Percentiles rank a stretch among this genome's conserved stretches.
Conservation (phyloP, 805 yeast species). For the Starmera dryadoides region DNA sequence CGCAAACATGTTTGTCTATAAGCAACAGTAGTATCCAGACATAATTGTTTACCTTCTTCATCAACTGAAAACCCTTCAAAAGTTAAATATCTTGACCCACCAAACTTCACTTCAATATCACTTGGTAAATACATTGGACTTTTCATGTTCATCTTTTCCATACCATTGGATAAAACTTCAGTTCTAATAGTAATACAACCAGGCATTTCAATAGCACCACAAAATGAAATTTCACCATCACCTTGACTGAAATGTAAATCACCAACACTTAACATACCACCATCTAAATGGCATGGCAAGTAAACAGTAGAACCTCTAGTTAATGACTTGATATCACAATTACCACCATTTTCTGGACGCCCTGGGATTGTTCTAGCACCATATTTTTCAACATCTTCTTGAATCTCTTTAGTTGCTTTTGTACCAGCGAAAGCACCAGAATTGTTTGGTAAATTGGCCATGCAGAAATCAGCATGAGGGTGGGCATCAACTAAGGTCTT, state of each 20-base stretch:
- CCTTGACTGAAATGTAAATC: conserved; percentile 48
- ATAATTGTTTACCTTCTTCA: conserved; percentile 38
- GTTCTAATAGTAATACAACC: conserved; percentile 38
- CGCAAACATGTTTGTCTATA: conserved; percentile 42
- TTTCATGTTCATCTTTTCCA: conserved; percentile 31
- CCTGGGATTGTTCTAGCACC: conserved; percentile 52
- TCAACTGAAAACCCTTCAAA: conserved; percentile 49
- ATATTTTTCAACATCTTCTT: conserved; percentile 25
- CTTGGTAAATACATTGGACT: conserved; percentile 43
- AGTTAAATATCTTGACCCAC: conserved; percentile 41
- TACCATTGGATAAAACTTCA: conserved; percentile 34
- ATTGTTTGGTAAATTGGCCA: conserved; percentile 35
- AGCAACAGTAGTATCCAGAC: conserved; percentile 41
- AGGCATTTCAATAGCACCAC: conserved; percentile 49
- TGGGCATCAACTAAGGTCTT: conserved; percentile 25
- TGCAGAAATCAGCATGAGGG: conserved; percentile 25
- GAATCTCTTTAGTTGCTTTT: conserved; percentile 23
- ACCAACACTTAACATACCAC: conserved; percentile 41
- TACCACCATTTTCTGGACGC: conserved; percentile 46
- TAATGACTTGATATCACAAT: conserved; percentile 44
- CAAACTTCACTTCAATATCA: conserved; percentile 39
- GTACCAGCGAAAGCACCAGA: conserved; percentile 33
- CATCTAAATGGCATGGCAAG: conserved; percentile 38
- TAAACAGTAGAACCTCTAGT: conserved; percentile 42
- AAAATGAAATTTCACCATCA: conserved; percentile 46